Base-by-base conservation (phyloP, 1,139 yeast species). In the Blastobotrys serpentis region DNA sequence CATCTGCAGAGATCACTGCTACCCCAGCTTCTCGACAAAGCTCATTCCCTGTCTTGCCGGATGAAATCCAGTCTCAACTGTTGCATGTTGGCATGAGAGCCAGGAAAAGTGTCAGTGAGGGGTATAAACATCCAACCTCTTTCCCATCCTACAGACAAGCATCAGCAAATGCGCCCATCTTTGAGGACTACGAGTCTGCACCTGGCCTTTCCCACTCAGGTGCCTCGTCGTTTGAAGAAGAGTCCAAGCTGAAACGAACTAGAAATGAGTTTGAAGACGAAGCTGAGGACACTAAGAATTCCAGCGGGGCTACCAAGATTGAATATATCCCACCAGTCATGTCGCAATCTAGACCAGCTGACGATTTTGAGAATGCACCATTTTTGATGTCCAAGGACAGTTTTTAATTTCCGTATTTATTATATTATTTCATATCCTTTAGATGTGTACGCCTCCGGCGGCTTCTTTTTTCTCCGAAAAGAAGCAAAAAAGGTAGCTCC, bases 221-320 rank as follows among this genome's bases (percentile, higher is more conserved):
- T 16, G 42, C 55, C 33, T 47, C 47, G 26, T 34, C 49, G 10
- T 53, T 49, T 33, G 63, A 53, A 18, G 56, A 48, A n/a, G 58
- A 56, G 17, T 45, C 51, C 11, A 16, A 39, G 7, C 42, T 38
- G 14, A 52, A 52, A 41, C 48, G 58, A 13, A 25, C 49, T n/a
- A 43, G 58, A 25, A 48, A 41, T 46, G 65, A 64, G 40, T 62
- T 61, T 39, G 59, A 60, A 1, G 56, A 61, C 14, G 62, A 49
- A n/a, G 63, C 50, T 3, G 73, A 67, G 13, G 58, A 68, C 7
- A 78, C 73, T 48, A 61, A 64, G 1, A 62, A 56, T 4, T n/a
- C n/a, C n/a, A n/a, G n/a, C n/a, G n/a, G n/a, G n/a, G 68, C 76
- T 1, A 69, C 70, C 4, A 36, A 36, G 25, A 39, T 71, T 69